Base-by-base conservation (phyloP, 257 asterid species). In the Fraxinus quadrangulata region DNA sequence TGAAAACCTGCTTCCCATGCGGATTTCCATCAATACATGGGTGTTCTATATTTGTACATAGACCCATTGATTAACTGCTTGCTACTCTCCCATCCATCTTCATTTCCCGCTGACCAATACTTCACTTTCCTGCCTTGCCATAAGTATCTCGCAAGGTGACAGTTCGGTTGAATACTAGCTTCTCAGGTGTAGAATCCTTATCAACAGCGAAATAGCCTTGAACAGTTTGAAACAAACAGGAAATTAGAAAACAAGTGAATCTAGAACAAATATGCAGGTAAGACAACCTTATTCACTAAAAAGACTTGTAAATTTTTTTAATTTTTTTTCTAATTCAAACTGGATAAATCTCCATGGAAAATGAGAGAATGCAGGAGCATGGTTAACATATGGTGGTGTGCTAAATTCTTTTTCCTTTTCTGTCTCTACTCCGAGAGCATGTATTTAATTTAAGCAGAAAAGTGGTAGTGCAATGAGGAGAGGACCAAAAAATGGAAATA, bases 161-260 rank as follows among this genome's bases (percentile, higher is more conserved):
- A 13, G 91, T 89, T 56, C 97, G 89, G 74, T 93, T 91, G 67
- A 91, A 91, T 59, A 91, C 91, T 24, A 88, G 89, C 83, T 89
- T 90, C 61, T 84, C 93, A 54, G 96, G 75, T 17, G 88, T 67
- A 2, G 96, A 91, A 81, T 91, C 93, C 77, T 78, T 82, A 73
- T 93, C 98, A 28, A 89, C 93, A 40, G 77, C 88, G 76, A 91
- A 93, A 84, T 93, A 93, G 72, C 97, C 96, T 93, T 87, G 13
- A 80, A 81, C 19, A 30, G 23, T 59, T 14, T 34, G 28, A 19
- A 70, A 78, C 74, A 14, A 65, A 47, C 45, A 72, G 26, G 33
- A 71, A 61, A 61, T 61, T 61, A 61, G 68, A 63, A 24, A 2
- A 23, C 11, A 11, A 0, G 56, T 71, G 28, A 34, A n/a, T 19